phyloP scores from a whole-genome alignment of 2,329 filamentous ascomycete species.

The Fusarium bactridioides region DNA sequence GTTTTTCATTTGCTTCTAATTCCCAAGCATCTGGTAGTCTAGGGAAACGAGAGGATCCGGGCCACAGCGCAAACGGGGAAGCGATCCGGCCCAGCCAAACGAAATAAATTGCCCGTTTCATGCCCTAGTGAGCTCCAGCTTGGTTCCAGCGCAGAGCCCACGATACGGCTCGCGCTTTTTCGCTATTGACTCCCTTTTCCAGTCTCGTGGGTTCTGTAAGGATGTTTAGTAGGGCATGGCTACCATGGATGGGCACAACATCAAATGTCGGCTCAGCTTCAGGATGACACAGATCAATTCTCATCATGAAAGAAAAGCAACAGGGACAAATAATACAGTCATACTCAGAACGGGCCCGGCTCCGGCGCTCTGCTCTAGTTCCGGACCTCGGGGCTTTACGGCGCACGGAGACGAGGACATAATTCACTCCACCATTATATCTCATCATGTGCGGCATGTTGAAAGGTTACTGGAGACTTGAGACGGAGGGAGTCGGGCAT shows the following conservation, averaged over 20 bases:
- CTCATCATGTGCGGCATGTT: conserved; percentile 25
- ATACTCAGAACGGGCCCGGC: background rate
- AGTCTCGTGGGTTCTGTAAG: conserved; percentile 23
- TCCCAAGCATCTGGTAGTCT: conserved; percentile 39
- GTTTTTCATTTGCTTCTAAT: conserved; percentile 32
- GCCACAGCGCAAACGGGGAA: conserved; percentile 37
- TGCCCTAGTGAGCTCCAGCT: conserved; percentile 27
- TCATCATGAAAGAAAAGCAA: conserved; percentile 11
- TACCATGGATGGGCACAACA: background rate
- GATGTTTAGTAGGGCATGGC: background rate
- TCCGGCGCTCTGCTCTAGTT: conserved; percentile 9
- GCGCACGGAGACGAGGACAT: conserved; percentile 4
- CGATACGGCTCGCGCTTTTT: conserved; percentile 33
- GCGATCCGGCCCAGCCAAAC: conserved; percentile 38
- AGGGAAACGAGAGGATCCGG: conserved; percentile 35
- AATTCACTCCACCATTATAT: conserved; percentile 17
- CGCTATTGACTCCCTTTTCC: conserved; percentile 30
- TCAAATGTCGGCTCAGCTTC: conserved; percentile 32
- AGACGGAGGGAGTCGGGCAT: conserved; percentile 12
- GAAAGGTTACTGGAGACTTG: conserved; percentile 15
- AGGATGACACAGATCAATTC: conserved; percentile 8
- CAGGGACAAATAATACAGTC: background rate
- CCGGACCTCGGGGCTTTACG: conserved; percentile 30
- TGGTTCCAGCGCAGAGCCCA: conserved; percentile 30
- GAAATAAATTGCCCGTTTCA: conserved; percentile 39